phyloP scores from a whole-genome alignment of 1,284 basidiomycete genomes.

The Volvariella surrecta region DNA sequence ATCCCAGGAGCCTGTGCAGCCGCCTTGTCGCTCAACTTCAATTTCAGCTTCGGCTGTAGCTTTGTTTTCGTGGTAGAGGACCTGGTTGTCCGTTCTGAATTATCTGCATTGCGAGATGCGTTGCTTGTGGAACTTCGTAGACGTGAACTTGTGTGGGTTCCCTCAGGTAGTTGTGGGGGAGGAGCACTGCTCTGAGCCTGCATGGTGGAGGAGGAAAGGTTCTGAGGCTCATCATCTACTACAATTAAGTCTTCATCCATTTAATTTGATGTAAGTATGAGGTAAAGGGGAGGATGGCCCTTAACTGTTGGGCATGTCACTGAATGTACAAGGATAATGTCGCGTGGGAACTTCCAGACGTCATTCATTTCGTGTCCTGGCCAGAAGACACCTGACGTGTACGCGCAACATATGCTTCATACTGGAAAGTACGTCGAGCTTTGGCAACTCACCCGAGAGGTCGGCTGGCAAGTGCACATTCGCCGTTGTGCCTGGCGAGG shows the following conservation, averaged over 20 bases:
- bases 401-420: no score
- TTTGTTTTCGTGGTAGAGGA: slow-evolving; percentile 37
- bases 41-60: slow-evolving; percentile 69
- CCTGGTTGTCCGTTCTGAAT: slow-evolving; percentile 39
- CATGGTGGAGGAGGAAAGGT: slow-evolving; percentile 14
- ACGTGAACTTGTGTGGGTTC: slow-evolving; percentile 30
- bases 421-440: no score
- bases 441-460: no score
- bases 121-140: slow-evolving; percentile 30
- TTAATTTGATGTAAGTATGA: not conserved
- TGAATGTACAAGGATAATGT: no score
- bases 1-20: slow-evolving; percentile 68
- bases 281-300: no score
- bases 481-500: no score
- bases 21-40: slow-evolving; percentile 76
- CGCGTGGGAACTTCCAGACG: no score
- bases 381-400: no score
- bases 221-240: slow-evolving; percentile 43
- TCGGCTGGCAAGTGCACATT: no score
- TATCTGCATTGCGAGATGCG: slow-evolving; percentile 18
- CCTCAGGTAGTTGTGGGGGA: no score
- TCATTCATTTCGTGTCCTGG: no score
- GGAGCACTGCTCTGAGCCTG: slow-evolving; percentile 10
- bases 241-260: slow-evolving; percentile 62
- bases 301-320: no score